Base-by-base conservation (phyloP, 352 stramenopile genomes). In the Globisporangium cederbergense region DNA sequence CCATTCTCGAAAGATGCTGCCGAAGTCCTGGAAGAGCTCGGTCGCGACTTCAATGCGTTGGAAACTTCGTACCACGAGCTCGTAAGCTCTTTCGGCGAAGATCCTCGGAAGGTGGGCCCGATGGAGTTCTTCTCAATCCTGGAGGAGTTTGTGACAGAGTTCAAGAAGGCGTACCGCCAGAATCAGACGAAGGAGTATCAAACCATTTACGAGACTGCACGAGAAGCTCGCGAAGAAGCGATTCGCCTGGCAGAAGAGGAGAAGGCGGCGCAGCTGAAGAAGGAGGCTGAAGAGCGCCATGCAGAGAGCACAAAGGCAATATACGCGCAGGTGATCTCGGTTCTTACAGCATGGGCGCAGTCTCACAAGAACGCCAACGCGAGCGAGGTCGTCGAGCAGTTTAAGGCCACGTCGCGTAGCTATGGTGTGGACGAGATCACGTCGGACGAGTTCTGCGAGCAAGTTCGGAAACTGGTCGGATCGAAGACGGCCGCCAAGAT, bases 121-220 rank as follows among this genome's bases (percentile, higher is more conserved):
- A 92, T 88, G 65, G 84, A 93, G 25, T 95, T 94, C 58, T 95
- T 95, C 51, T 73, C 76, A 13, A 89, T 93, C 58, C 25, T 95
- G 49, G 81, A 94, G 53, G 83, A 94, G 58, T 95, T 95, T 60
- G 79, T 91, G 43, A 87, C 71, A 1, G 87, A 93, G 54, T 92
- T 95, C 64, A 95, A 95, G 71, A 95, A 95, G 62, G 86, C 86
- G 0, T 95, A 93, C 50, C 84, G 86, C 34, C 82, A 93, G 66
- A 95, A 95, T 46, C 86, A 95, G 56, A 93, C 83, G 5, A 95
- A 95, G 66, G 86, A 95, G 64, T 91, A 86, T 55, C 78, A 91
- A 57, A 56, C 77, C 2, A 91, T 93, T 47, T 95, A 89, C 32
- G 82, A 92, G n/a, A 75, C 72, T 46, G 81, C 81, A 13, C 71